Base-by-base conservation (phyloP, 1,139 yeast species). In the Yueomyces sp. region DNA sequence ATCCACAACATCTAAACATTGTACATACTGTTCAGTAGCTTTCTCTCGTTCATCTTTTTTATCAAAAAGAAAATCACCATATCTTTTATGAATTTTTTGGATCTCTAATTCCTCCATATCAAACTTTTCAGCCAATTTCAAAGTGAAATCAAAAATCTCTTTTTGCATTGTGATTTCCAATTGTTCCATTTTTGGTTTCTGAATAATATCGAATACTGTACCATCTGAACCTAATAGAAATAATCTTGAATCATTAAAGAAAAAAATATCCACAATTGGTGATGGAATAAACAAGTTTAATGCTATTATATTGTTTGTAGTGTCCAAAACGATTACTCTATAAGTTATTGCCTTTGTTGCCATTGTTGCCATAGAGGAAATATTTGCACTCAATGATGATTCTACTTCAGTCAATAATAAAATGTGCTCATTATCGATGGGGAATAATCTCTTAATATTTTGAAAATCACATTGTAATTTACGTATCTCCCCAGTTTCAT, bases 191-290 rank as follows among this genome's bases (percentile, higher is more conserved):
- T 81, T 59, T 0, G 79, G 67, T 54, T 81, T 81, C 57, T 85
- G 95, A 41, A 72, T 76, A 29, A 87, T 62, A 48, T 72, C 73
- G 55, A 81, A 79, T 4, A 91, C 64, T 4, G 82, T 63, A 0
- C 96, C 96, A 58, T 87, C 95, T 1, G 80, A 67, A 2, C 87
- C 76, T 12, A 89, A 62, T 12, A 85, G 64, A 51, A 70, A 78
- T 8, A 83, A 55, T 9, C 46, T 39, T 4, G 39, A 28, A 43
- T 74, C 72, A 73, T 81, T 73, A 26, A 56, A 7, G 8, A 19
- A 28, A 35, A 41, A 49, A 0, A 80, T 67, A 32, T 76, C 76
- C 19, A 74, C 68, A 1, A 82, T 70, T 11, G 78, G 72, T 37
- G 76, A 75, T 0, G 93, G 73, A 34, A 87, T 71, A 32, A 83